Evolutionary conservation across 768 basidiomycete species (phyloP).

Genomic region (Tulasnella sp.): DNA sequence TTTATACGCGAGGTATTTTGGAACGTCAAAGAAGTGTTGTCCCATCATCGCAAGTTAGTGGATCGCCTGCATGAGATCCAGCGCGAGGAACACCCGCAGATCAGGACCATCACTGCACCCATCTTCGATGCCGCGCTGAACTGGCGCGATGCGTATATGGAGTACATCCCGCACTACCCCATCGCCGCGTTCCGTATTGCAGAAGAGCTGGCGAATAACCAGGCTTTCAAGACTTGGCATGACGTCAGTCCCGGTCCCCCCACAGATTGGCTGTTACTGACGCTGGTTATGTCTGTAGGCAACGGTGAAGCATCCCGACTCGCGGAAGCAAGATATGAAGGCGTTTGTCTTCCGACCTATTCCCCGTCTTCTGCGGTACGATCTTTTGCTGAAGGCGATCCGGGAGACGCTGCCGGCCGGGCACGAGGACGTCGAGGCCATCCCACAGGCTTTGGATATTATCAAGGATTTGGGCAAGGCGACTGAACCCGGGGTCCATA

Average conservation of each 20-base stretch:
- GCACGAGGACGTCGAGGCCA: conserved; percentile 70
- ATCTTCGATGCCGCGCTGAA: conserved; percentile 83
- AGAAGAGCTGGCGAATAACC: conserved; percentile 74
- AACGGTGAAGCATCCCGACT: conserved; percentile 47
- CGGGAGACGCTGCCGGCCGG: conserved; percentile 57
- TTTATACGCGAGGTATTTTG: conserved; percentile 86
- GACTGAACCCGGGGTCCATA: conserved; percentile 73
- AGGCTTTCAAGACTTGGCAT: conserved; percentile 66
- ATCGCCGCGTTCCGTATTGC: conserved; percentile 80
- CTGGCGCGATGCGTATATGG: conserved; percentile 85
- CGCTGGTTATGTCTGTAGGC: background rate
- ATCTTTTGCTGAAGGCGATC: conserved; percentile 69
- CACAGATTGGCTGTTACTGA: conserved; percentile 19
- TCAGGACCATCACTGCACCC: conserved; percentile 69
- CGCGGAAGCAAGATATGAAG: conserved; percentile 81
- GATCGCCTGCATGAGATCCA: conserved; percentile 77
- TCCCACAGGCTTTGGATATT: conserved; percentile 76
- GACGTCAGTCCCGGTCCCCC: conserved; percentile 42
- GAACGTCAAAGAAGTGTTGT: conserved; percentile 66
- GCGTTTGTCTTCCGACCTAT: conserved; percentile 88
- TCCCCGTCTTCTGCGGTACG: conserved; percentile 78
- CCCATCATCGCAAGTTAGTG: conserved; percentile 62
- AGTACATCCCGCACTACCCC: conserved; percentile 88
- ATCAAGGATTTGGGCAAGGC: conserved; percentile 80
- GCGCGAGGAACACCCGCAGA: conserved; percentile 70